These are phyloP conservation scores for Penicillium paneum DNA, from an alignment of 2,329 filamentous ascomycete genomes.

Conservation along the genomic window DNA sequence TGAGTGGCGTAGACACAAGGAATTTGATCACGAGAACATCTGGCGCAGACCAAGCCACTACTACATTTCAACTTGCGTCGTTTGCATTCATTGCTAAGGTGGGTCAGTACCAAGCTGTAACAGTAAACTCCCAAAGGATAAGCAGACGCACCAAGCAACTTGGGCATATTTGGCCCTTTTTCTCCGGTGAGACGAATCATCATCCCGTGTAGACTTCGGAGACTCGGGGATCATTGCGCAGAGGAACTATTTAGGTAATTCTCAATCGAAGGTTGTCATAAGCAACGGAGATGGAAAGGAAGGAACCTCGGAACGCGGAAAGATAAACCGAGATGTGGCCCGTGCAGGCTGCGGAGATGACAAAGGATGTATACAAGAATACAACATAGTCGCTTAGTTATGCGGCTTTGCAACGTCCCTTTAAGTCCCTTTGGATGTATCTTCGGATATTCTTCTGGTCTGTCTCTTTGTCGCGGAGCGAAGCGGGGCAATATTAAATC, in stretches of 20 bases:
- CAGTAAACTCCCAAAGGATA: background rate
- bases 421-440: too few species aligned
- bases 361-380: too few species aligned
- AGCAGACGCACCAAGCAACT: conserved; percentile 31
- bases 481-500: too few species aligned
- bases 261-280: background rate
- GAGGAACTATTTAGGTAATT: background rate
- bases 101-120: background rate
- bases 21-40: conserved; percentile 61
- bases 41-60: conserved; percentile 64
- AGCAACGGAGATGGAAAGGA: background rate
- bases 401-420: too few species aligned
- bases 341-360: too few species aligned
- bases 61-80: conserved; percentile 74
- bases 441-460: too few species aligned
- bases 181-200: conserved; percentile 2
- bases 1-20: conserved; percentile 65
- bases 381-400: too few species aligned
- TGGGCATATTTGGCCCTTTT: conserved; percentile 39
- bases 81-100: conserved; percentile 66
- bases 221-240: background rate
- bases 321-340: background rate
- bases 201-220: background rate
- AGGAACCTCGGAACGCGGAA: conserved; percentile 4
- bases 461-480: too few species aligned